A percentile compares a stretch with the other conserved stretches of the same genome.
These are phyloP conservation scores for Geotrichum histeridarum DNA, from an alignment of 1,139 yeast species.

Conservation along the genomic window DNA sequence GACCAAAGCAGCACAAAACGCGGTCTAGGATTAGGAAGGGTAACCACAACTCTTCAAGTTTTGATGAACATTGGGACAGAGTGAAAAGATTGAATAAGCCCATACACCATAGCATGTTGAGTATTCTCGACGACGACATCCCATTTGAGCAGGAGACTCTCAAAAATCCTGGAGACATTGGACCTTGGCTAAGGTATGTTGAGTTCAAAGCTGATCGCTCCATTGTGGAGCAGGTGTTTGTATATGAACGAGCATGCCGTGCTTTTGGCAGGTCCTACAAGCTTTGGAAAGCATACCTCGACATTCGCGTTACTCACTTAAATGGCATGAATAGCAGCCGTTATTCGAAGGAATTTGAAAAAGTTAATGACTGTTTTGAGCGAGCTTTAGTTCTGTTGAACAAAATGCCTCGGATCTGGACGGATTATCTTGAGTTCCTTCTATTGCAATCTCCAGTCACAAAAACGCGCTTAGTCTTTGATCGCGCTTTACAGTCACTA, in stretches of 20 bases:
- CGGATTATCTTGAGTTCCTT: constrained; percentile 48
- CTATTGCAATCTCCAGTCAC: constrained; percentile 41
- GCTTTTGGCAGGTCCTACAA: constrained; percentile 48
- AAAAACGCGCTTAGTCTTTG: constrained; percentile 47
- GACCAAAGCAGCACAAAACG: constrained; percentile 11
- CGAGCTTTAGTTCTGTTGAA: constrained; percentile 44
- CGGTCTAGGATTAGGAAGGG: constrained; percentile 6
- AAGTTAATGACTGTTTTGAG: constrained; percentile 46
- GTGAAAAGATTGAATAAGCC: not conserved
- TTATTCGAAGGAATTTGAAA: constrained; percentile 34
- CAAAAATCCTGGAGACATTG: constrained; percentile 43
- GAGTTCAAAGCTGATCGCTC: constrained; percentile 39
- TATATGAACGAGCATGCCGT: constrained; percentile 52
- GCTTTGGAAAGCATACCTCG: constrained; percentile 54
- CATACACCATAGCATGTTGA: not conserved
- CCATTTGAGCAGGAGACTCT: constrained; percentile 47
- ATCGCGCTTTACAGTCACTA: constrained; percentile 48
- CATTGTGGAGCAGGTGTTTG: constrained; percentile 40
- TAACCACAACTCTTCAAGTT: constrained; percentile 2
- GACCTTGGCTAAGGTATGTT: constrained; percentile 54
- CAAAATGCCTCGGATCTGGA: constrained; percentile 54
- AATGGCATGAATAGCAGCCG: constrained; percentile 33
- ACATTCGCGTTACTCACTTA: constrained; percentile 39
- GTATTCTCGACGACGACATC: constrained; percentile 36
- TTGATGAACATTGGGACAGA: not conserved